A percentile compares a stretch with the other conserved stretches of the same genome.
These are phyloP conservation scores for Piloderma croceum DNA, from an alignment of 768 basidiomycete species.

Conservation along the genomic window DNA sequence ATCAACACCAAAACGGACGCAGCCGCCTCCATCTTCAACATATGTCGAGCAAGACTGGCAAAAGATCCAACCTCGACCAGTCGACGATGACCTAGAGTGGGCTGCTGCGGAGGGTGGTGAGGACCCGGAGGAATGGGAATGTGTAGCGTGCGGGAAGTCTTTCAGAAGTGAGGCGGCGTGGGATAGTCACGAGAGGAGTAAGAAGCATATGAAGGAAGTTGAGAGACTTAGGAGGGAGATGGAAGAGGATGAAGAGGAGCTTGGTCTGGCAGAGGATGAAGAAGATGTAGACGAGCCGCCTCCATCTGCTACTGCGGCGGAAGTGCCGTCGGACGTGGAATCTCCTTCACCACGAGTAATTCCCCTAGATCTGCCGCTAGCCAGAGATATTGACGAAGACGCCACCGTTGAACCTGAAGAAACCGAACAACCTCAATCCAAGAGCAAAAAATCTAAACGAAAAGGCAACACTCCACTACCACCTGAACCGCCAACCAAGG, in stretches of 20 bases:
- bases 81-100: slow-evolving; percentile 69
- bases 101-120: slow-evolving; percentile 65
- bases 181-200: slow-evolving; percentile 93
- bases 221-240: slow-evolving; percentile 74
- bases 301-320: no score
- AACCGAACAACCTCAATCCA: not conserved
- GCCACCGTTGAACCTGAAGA: slow-evolving; percentile 6
- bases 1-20: slow-evolving; percentile 28
- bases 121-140: slow-evolving; percentile 83
- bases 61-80: slow-evolving; percentile 38
- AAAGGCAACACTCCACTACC: no score
- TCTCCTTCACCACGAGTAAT: no score
- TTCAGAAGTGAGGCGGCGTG: slow-evolving; percentile 92
- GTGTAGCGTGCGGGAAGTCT: slow-evolving; percentile 87
- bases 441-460: no score
- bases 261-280: slow-evolving; percentile 46
- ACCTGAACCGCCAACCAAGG: no score
- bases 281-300: slow-evolving; percentile 13
- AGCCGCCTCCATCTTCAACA: slow-evolving; percentile 25
- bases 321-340: no score
- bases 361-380: no score
- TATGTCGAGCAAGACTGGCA: slow-evolving; percentile 94
- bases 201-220: slow-evolving; percentile 88
- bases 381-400: slow-evolving; percentile 2
- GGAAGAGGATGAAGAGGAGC: slow-evolving; percentile 61